Evolutionary conservation across 2,329 filamentous ascomycete genomes (phyloP).

Genomic region (Ciborinia camelliae): DNA sequence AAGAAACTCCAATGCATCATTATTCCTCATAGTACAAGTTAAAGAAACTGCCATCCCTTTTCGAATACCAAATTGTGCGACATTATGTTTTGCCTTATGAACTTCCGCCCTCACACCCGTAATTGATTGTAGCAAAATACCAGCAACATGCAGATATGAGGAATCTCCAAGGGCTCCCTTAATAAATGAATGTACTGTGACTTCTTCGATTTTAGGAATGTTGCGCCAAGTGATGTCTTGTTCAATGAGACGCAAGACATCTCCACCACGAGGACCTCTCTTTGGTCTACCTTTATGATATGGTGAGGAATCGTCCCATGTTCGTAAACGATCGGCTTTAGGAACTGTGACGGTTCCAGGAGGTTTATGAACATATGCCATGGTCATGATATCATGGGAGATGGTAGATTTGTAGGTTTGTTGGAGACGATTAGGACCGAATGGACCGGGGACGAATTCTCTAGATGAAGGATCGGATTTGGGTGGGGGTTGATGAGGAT

Average conservation of each 20-base stretch:
- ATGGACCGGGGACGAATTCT: slow-evolving; percentile 85
- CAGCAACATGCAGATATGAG: slow-evolving; percentile 74
- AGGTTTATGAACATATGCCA: slow-evolving; percentile 82
- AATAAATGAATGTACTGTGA: slow-evolving; percentile 78
- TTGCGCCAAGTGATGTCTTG: slow-evolving; percentile 75
- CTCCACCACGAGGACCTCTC: slow-evolving; percentile 77
- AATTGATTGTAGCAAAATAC: slow-evolving; percentile 81
- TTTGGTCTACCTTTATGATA: slow-evolving; percentile 91
- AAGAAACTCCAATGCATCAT: slow-evolving; percentile 84
- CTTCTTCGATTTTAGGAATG: slow-evolving; percentile 74
- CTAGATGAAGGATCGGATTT: slow-evolving; percentile 84
- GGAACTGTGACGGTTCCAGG: slow-evolving; percentile 63
- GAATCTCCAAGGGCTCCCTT: slow-evolving; percentile 65
- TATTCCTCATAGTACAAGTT: slow-evolving; percentile 73
- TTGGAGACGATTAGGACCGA: slow-evolving; percentile 79
- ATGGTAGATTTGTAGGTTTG: slow-evolving; percentile 89
- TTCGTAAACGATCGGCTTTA: slow-evolving; percentile 65
- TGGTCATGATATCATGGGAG: slow-evolving; percentile 80
- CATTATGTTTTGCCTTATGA: slow-evolving; percentile 66
- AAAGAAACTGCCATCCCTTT: slow-evolving; percentile 69
- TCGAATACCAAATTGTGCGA: slow-evolving; percentile 71
- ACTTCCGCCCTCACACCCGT: slow-evolving; percentile 70
- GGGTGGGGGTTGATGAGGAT: slow-evolving; percentile 86
- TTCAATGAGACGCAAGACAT: slow-evolving; percentile 69
- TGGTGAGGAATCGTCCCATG: slow-evolving; percentile 86